Evolutionary conservation across 129 eudicot genomes (phyloP).

Genomic region (Cynara cardunculus): DNA sequence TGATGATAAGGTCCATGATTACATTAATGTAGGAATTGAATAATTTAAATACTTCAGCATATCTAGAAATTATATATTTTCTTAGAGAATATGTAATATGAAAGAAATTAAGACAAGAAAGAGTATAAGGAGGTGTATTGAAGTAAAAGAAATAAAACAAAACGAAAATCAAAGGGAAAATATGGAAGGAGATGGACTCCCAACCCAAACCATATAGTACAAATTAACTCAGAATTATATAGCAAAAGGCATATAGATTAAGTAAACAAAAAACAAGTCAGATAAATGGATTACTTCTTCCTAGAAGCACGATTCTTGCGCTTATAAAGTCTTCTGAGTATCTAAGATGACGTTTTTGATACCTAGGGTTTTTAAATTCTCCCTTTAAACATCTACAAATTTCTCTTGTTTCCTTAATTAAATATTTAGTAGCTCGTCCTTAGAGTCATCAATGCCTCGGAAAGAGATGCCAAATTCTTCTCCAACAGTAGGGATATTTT

Average conservation of each 20-base stretch:
- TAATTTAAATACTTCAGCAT: neutral
- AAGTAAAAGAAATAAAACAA: neutral
- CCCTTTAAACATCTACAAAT: neutral
- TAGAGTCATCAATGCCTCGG: neutral
- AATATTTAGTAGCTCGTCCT: neutral
- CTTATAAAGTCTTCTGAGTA: neutral
- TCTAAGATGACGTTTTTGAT: neutral
- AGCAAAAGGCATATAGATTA: neutral
- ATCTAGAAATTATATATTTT: neutral
- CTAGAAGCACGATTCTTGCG: neutral
- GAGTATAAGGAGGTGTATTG: neutral
- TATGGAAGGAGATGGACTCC: neutral
- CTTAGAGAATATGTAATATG: neutral
- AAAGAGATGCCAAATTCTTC: neutral
- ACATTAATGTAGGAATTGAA: neutral
- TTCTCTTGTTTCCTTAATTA: neutral
- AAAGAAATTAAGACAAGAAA: neutral
- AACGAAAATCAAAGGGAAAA: neutral
- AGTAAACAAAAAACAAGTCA: neutral
- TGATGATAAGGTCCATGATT: neutral
- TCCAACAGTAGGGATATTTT: neutral
- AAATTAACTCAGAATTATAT: neutral
- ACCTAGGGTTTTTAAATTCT: neutral
- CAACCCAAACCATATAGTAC: neutral
- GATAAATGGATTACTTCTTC: neutral